A percentile compares a stretch with the other conserved stretches of the same genome.
phyloP scores from a whole-genome alignment of 2,329 filamentous ascomycete species.

The Mycosphaerella sp. region DNA sequence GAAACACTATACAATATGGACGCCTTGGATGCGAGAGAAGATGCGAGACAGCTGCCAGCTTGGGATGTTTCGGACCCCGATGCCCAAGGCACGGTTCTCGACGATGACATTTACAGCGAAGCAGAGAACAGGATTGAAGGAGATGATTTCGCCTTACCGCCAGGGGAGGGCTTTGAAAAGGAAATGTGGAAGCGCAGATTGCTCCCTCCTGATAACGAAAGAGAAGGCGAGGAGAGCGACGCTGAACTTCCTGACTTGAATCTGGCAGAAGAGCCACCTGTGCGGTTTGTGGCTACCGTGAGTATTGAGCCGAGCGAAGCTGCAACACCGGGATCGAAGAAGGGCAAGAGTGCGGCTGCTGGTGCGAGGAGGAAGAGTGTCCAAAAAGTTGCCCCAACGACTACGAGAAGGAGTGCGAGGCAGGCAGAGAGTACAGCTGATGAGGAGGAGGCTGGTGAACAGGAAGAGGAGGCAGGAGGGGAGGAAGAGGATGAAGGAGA shows the following conservation, averaged over 20 bases:
- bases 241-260: constrained; percentile 31
- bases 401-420: constrained; percentile 25
- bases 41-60: constrained; percentile 50
- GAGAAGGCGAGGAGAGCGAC: constrained; percentile 22
- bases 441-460: constrained; percentile 24
- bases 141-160: constrained; percentile 40
- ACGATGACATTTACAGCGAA: constrained; percentile 34
- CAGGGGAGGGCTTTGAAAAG: constrained; percentile 36
- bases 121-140: constrained; percentile 35
- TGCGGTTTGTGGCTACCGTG: constrained; percentile 32
- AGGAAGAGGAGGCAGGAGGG: constrained; percentile 23
- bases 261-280: constrained; percentile 28
- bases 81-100: constrained; percentile 28
- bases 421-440: constrained; percentile 27
- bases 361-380: constrained; percentile 16
- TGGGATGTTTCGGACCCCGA: too few species aligned
- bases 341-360: constrained; percentile 14
- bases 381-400: constrained; percentile 13
- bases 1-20: constrained; percentile 76
- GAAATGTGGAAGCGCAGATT: constrained; percentile 41
- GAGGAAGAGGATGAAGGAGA: constrained; percentile 24
- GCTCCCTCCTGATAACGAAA: constrained; percentile 5
- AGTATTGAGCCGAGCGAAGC: constrained; percentile 28
- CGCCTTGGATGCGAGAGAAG: constrained; percentile 76
- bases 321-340: constrained; percentile 18